phyloP scores from a whole-genome alignment of 176 grass and related monocot species.

The Bothriochloa decipiens region DNA sequence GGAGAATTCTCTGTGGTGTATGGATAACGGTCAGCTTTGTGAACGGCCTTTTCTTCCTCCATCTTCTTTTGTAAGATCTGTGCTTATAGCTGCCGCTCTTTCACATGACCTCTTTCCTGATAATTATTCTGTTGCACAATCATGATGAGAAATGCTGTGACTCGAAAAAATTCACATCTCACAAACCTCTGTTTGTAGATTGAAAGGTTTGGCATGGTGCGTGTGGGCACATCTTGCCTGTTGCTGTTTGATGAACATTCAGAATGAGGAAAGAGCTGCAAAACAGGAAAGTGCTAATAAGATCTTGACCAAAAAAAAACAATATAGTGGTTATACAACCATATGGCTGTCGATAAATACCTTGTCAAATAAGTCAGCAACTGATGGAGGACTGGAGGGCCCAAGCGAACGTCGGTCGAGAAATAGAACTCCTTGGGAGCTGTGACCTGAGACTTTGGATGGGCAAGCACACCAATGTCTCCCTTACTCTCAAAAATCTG shows the following conservation, averaged over 20 bases:
- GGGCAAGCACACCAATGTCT: conserved; percentile 42
- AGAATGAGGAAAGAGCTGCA: conserved; percentile 83
- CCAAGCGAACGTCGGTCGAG: conserved; percentile 73
- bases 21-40: conserved; percentile 85
- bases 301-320: conserved; percentile 15
- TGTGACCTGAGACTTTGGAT: conserved; percentile 63
- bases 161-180: conserved; percentile 18
- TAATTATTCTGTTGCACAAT: conserved; percentile 22
- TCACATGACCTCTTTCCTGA: conserved; percentile 86
- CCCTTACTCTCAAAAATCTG: conserved; percentile 93
- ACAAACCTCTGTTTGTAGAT: conserved; percentile 80
- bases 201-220: conserved; percentile 85
- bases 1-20: conserved; percentile 87
- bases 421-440: conserved; percentile 83
- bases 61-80: conserved; percentile 69
- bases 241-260: conserved; percentile 62
- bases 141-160: conserved; percentile 17
- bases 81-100: conserved; percentile 63
- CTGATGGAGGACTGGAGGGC: conserved; percentile 49
- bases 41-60: conserved; percentile 76
- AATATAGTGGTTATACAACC: not conserved
- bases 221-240: conserved; percentile 57
- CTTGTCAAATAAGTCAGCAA: conserved; percentile 81
- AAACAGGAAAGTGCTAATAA: conserved; percentile 25
- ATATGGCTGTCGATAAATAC: conserved; percentile 37